Evolutionary conservation across 345 rosid species (phyloP).

Genomic region (Populus davidiana): DNA sequence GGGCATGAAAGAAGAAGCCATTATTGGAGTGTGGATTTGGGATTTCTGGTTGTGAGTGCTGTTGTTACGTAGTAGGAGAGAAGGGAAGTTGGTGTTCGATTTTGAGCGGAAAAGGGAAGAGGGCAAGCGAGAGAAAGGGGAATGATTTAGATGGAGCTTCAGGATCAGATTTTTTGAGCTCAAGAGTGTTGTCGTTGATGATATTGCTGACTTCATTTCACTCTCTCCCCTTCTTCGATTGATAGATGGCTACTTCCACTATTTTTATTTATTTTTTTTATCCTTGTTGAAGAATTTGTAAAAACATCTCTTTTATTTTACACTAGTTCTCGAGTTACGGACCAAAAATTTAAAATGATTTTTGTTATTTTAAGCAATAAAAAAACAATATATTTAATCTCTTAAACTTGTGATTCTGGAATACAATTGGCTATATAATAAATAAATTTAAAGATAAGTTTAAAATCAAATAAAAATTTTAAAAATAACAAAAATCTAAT

Average conservation of each 20-base stretch:
- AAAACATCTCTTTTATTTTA: too few relatives aligned
- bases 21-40: slow-evolving; percentile 8
- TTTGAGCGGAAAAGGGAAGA: background rate
- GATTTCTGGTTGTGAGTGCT: background rate
- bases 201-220: slow-evolving; percentile 50
- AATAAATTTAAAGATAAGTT: too few relatives aligned
- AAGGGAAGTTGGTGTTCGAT: background rate
- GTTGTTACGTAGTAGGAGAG: background rate
- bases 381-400: too few relatives aligned
- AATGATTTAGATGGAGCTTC: background rate
- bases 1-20: slow-evolving; percentile 61
- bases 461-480: too few relatives aligned
- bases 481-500: too few relatives aligned
- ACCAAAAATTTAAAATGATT: too few relatives aligned
- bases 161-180: slow-evolving; percentile 1
- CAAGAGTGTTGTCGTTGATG: slow-evolving; percentile 1
- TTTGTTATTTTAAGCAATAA: too few relatives aligned
- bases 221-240: background rate
- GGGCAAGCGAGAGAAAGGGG: background rate
- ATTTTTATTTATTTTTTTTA: background rate
- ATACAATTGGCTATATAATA: too few relatives aligned
- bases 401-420: too few relatives aligned
- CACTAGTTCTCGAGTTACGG: too few relatives aligned
- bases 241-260: background rate
- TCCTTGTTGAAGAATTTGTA: too few relatives aligned